phyloP scores from a whole-genome alignment of 73 alveolate species.

The Loxodes magnus region DNA sequence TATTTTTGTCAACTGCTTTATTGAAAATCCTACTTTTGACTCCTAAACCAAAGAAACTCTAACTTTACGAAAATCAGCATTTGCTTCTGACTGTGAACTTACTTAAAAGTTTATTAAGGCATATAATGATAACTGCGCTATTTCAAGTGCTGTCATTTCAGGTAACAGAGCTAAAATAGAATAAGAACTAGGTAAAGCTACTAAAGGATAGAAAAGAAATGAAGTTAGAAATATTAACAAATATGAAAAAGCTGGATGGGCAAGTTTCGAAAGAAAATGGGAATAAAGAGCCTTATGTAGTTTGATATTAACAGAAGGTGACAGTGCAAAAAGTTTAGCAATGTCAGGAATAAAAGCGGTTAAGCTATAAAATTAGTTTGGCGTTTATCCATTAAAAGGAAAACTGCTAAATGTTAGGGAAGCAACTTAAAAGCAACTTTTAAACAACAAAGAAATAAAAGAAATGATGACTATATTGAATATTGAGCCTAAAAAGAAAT shows the following conservation, averaged over 20 bases:
- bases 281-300: constrained; percentile 90
- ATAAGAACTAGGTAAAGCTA: not conserved
- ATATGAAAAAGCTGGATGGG: not conserved
- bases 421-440: constrained; percentile 75
- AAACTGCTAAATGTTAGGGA: constrained; percentile 98
- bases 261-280: too few relatives aligned
- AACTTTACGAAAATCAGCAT: not conserved
- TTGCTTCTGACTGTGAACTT: not conserved
- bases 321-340: constrained; percentile 98
- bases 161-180: not conserved
- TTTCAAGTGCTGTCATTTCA: not conserved
- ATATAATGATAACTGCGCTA: not conserved
- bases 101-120: not conserved
- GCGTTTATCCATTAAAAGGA: constrained; percentile 98
- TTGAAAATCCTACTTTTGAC: constrained; percentile 97
- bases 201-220: not conserved
- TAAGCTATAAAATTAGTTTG: constrained; percentile 94
- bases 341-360: constrained; percentile 97
- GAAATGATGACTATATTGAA: constrained; percentile 95
- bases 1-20: constrained; percentile 88
- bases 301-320: constrained; percentile 99
- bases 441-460: constrained; percentile 93
- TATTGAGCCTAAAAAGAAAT: constrained; percentile 76
- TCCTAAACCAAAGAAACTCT: constrained; percentile 76
- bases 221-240: not conserved